A percentile compares a stretch with the other conserved stretches of the same genome.
Conservation (phyloP, 2,329 filamentous ascomycete genomes). For the Zarea fungicola region DNA sequence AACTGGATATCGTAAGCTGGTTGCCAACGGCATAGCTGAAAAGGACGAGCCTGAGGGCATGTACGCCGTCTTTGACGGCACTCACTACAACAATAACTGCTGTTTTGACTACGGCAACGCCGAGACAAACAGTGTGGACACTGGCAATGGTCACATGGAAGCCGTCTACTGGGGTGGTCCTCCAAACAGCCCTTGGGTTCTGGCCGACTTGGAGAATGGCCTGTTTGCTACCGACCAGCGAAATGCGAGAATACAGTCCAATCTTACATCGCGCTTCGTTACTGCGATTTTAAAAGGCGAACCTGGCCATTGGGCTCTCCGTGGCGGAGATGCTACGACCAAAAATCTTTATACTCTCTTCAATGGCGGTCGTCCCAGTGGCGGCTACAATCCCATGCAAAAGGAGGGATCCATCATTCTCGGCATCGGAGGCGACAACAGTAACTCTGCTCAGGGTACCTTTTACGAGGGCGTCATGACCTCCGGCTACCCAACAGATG, state of each 20-base stretch:
- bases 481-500: constrained; percentile 54
- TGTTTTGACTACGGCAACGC: constrained; percentile 57
- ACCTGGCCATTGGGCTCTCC: constrained; percentile 53
- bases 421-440: constrained; percentile 68
- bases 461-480: constrained; percentile 65
- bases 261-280: constrained; percentile 50
- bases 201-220: constrained; percentile 65
- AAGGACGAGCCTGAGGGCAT: constrained; percentile 54
- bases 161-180: constrained; percentile 61
- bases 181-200: constrained; percentile 60
- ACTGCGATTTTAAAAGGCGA: constrained; percentile 53
- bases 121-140: constrained; percentile 45
- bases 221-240: constrained; percentile 52
- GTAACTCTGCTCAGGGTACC: constrained; percentile 52
- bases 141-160: constrained; percentile 63
- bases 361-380: constrained; percentile 48
- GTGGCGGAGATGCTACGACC: constrained; percentile 50
- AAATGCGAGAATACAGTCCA: constrained; percentile 47
- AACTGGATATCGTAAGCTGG: constrained; percentile 59
- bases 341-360: constrained; percentile 55
- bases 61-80: constrained; percentile 56
- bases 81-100: constrained; percentile 52
- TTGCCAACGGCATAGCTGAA: constrained; percentile 44
- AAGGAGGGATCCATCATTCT: constrained; percentile 63
- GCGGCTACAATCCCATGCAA: constrained; percentile 56